Base-by-base conservation (phyloP, 306 rosid species). In the Arachis stenosperma region DNA sequence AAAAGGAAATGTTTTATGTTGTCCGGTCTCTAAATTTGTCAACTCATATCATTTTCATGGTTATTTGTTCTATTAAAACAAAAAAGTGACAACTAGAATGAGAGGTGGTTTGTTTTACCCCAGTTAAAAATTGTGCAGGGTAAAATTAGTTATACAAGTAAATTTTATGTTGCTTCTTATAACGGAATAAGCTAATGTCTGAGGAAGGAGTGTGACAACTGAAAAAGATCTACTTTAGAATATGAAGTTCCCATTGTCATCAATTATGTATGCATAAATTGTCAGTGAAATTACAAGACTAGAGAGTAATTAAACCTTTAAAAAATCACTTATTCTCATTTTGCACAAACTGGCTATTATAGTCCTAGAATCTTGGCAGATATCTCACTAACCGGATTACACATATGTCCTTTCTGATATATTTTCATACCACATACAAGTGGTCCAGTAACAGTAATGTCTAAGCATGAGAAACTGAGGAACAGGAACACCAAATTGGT, bases 1-100 rank as follows among this genome's bases (percentile, higher is more conserved):
- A 10, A 70, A 10, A 57, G 13, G 2, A 42, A 48, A 13, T 61
- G 36, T 69, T 71, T 78, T 7, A 33, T 60, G 15, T 29, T 36
- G 37, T 30, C 40, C 10, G 2, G 9, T 63, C 5, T 59, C 69
- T 63, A 12, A 6, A 29, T 72, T 60, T 39, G 22, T 57, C 33
- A 29, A 37, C 33, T 47, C 61, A 51, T 50, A 27, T 5, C 8
- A 13, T 22, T 64, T 63, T 43, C 15, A 9, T 22, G 29, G 1
- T 37, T 6, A 61, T 7, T 39, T 14, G 33, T 61, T 15, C 67
- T 53, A 14, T 43, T 14, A 7, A 14, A 63, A 48, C 12, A 4
- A 48, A 6, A 6, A 37, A 14, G 15, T 63, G 52, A 41, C 5
- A 9, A 63, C 51, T 9, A 42, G 14, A 63, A 63, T 33, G 14